phyloP scores from a whole-genome alignment of 306 rosid genomes.

The Quercus cerris region DNA sequence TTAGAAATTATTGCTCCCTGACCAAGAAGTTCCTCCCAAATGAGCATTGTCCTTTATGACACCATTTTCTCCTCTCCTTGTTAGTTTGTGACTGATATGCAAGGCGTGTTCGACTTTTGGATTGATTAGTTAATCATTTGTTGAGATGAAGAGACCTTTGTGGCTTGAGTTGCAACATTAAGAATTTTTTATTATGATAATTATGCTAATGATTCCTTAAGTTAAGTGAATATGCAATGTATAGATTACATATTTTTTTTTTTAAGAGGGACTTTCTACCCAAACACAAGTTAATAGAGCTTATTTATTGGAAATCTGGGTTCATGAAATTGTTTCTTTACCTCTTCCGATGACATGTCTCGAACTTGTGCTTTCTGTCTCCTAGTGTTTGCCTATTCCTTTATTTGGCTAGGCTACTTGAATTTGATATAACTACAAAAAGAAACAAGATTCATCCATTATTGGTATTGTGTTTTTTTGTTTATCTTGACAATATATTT shows the following conservation, averaged over 20 bases:
- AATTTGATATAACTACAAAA: not conserved
- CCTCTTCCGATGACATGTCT: not conserved
- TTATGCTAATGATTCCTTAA: not conserved
- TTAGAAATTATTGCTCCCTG: not conserved
- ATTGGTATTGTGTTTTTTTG: not conserved
- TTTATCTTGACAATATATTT: conserved; percentile 1
- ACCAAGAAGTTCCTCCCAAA: too few species aligned
- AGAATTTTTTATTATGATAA: not conserved
- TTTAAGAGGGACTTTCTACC: not conserved
- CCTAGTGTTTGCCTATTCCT: not conserved
- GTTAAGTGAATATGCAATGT: not conserved
- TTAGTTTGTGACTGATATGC: not conserved
- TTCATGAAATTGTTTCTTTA: not conserved
- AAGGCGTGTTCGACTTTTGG: too few species aligned
- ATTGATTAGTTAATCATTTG: too few species aligned
- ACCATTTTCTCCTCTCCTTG: not conserved
- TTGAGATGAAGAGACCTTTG: not conserved
- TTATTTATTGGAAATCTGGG: not conserved
- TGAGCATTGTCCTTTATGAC: too few species aligned
- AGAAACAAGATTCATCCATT: not conserved
- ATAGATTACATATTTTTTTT: not conserved
- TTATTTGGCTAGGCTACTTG: conserved; percentile 6
- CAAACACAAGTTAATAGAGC: not conserved
- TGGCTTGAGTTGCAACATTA: not conserved
- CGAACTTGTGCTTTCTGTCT: not conserved